A percentile compares a stretch with the other conserved stretches of the same genome.
Conservation (phyloP, 768 basidiomycete species). For the Porphyrellus cyaneotinctus region DNA sequence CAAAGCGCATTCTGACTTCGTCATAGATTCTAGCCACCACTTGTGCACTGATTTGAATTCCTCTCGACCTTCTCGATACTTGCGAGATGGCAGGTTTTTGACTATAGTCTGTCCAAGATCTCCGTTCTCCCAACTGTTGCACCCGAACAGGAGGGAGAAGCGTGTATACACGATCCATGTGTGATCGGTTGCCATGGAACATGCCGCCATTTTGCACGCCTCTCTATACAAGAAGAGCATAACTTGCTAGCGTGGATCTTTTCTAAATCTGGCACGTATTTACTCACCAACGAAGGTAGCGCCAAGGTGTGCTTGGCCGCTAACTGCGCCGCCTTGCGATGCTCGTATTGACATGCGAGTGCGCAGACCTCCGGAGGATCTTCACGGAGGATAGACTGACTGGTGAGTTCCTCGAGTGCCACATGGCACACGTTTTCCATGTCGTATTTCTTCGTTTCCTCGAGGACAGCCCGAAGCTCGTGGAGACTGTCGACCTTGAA, state of each 20-base stretch:
- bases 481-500: neutral
- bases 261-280: slow-evolving; percentile 11
- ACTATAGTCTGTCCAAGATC: neutral
- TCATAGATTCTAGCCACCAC: slow-evolving; percentile 19
- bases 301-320: slow-evolving; percentile 10
- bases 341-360: slow-evolving; percentile 10
- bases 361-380: slow-evolving; percentile 9
- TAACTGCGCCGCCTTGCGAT: neutral
- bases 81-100: neutral
- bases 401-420: slow-evolving; percentile 4
- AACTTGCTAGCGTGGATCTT: slow-evolving; percentile 6
- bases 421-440: slow-evolving; percentile 5
- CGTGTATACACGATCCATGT: slow-evolving; percentile 1
- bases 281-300: neutral
- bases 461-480: slow-evolving; percentile 9
- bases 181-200: slow-evolving; percentile 2
- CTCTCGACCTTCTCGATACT: neutral
- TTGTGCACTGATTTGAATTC: neutral
- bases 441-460: slow-evolving; percentile 14
- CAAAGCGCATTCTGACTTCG: slow-evolving; percentile 5
- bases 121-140: neutral
- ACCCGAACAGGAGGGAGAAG: slow-evolving; percentile 1
- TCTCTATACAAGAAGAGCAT: slow-evolving; percentile 12
- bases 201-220: neutral
- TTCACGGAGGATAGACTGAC: neutral